These are phyloP conservation scores for Paramecium octaurelia DNA, from an alignment of 73 alveolate genomes.

Conservation along the genomic window DNA sequence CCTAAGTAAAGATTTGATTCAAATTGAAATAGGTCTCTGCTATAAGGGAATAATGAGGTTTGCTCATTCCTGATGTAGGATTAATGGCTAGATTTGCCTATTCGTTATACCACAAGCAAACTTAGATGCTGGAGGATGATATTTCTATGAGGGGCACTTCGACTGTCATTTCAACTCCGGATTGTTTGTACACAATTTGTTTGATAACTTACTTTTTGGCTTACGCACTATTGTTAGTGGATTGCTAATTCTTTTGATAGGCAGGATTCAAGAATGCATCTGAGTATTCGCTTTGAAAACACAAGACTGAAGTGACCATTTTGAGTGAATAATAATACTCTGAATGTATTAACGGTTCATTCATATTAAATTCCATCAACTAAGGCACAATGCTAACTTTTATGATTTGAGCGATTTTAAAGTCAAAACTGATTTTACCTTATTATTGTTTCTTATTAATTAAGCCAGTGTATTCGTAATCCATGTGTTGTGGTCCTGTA, in stretches of 20 bases:
- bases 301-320: not conserved
- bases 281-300: conserved; percentile 28
- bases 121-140: conserved; percentile 7
- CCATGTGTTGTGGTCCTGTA: conserved; percentile 33
- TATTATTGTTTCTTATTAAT: not conserved
- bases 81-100: not conserved
- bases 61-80: not conserved
- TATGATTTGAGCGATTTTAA: conserved; percentile 25
- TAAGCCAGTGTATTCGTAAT: not conserved
- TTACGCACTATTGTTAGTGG: not conserved
- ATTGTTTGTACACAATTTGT: not conserved
- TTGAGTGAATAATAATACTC: not conserved
- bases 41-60: not conserved
- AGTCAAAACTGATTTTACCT: conserved; percentile 42
- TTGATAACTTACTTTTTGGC: not conserved
- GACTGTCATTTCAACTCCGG: not conserved
- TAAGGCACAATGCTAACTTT: not conserved
- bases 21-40: conserved; percentile 18
- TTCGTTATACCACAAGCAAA: conserved; percentile 8
- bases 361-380: not conserved
- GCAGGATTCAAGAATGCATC: not conserved
- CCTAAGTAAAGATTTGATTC: not conserved
- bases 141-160: conserved; percentile 38
- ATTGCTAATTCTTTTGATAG: not conserved
- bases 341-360: not conserved